Evolutionary conservation across 768 basidiomycete genomes (phyloP).

Genomic region (Vishniacozyma victoriae): DNA sequence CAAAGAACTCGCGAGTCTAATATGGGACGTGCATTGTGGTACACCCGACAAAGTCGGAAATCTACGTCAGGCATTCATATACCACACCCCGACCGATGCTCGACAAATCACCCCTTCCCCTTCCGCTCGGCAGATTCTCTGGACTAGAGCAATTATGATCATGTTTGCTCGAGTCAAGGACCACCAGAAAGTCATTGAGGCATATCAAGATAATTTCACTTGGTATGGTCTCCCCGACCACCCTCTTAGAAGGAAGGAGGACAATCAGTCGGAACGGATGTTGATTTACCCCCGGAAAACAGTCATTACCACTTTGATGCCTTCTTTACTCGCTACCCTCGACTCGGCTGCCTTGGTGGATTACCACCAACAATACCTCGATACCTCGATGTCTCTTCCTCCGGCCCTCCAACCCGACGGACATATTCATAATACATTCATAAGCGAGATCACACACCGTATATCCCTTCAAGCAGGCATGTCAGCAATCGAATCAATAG

Average conservation of each 20-base stretch:
- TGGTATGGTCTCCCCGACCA: conserved; percentile 16
- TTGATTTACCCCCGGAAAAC: conserved; percentile 2
- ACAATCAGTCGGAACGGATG: not conserved
- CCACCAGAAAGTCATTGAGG: conserved; percentile 5
- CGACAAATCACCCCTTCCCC: not conserved
- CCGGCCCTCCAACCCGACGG: conserved; percentile 11
- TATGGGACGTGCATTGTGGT: no score
- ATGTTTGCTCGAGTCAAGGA: conserved; percentile 5
- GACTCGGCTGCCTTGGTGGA: conserved; percentile 1
- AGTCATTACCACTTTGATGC: conserved; percentile 15
- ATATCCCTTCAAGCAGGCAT: conserved; percentile 8
- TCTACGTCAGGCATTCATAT: no score
- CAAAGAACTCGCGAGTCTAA: conserved; percentile 2
- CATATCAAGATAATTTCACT: conserved; percentile 10
- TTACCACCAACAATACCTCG: conserved; percentile 6
- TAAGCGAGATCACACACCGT: conserved; percentile 14
- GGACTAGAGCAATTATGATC: conserved; percentile 17
- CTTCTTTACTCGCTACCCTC: conserved; percentile 8
- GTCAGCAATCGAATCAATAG: conserved; percentile 3
- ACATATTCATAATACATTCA: conserved; percentile 6
- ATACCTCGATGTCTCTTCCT: not conserved
- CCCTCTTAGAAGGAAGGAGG: not conserved
- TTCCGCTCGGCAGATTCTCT: conserved; percentile 1
- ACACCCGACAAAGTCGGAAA: no score
- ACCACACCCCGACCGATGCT: no score